These are phyloP conservation scores for Lithospermum erythrorhizon DNA, from an alignment of 257 asterid species.

Conservation along the genomic window DNA sequence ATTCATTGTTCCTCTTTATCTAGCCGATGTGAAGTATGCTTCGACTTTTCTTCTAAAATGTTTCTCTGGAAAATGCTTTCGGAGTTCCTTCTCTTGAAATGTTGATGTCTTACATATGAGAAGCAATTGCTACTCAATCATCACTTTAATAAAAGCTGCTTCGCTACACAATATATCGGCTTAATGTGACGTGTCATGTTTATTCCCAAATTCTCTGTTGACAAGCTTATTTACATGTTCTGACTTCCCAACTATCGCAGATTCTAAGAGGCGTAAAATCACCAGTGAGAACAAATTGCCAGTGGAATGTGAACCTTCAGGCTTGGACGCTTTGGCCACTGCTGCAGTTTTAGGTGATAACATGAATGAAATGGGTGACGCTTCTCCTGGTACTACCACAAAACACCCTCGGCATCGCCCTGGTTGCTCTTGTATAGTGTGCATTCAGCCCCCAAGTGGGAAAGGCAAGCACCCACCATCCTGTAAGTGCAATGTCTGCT, in stretches of 20 bases:
- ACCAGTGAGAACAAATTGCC: slow-evolving; percentile 20
- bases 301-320: slow-evolving; percentile 63
- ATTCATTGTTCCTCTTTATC: no score
- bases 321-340: slow-evolving; percentile 89
- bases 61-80: no score
- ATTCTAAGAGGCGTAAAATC: slow-evolving; percentile 42
- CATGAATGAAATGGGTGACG: slow-evolving; percentile 39
- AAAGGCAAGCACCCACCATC: slow-evolving; percentile 68
- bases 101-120: no score
- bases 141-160: no score
- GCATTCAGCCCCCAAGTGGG: slow-evolving; percentile 67
- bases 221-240: no score
- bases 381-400: slow-evolving; percentile 60
- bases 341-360: slow-evolving; percentile 88
- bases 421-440: no score
- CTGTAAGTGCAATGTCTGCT: slow-evolving; percentile 85
- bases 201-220: background rate
- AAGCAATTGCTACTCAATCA: no score
- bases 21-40: no score
- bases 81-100: no score
- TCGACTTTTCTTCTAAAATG: no score
- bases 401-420: slow-evolving; percentile 76
- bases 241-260: slow-evolving; percentile 20
- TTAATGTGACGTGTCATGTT: background rate
- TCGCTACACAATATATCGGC: background rate